Percentiles rank a stretch among this genome's conserved stretches.
phyloP scores from a whole-genome alignment of 1,139 yeast genomes.

The Casaregolazyma suthepensis region DNA sequence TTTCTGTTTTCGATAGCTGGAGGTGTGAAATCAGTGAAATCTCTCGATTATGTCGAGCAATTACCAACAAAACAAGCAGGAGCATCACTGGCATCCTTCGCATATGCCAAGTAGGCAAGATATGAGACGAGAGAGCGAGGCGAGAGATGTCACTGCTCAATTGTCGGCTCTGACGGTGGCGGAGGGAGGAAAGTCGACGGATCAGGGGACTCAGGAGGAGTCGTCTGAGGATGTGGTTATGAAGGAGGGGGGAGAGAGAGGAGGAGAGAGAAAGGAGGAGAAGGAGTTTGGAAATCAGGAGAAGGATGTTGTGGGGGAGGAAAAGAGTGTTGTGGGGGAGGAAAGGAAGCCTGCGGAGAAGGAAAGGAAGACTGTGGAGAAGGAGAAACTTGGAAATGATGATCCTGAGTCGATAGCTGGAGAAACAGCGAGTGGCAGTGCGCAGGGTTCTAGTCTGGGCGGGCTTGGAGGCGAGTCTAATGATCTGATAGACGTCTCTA shows the following conservation, averaged over 20 bases:
- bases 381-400: neutral
- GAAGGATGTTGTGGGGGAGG: no score
- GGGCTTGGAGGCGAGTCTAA: neutral
- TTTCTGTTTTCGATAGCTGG: neutral
- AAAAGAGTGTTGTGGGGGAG: neutral
- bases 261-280: neutral
- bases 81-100: neutral
- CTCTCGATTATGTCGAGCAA: neutral
- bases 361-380: no score
- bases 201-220: neutral
- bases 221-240: neutral
- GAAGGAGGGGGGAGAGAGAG: neutral
- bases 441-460: neutral
- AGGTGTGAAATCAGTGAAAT: neutral
- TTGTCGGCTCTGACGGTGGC: neutral
- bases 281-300: neutral
- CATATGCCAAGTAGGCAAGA: neutral
- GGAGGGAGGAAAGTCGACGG: neutral
- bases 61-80: neutral
- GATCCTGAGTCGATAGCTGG: neutral
- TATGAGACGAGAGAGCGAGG: neutral
- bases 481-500: neutral
- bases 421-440: neutral
- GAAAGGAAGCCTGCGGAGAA: neutral
- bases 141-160: neutral